Evolutionary conservation across 2,329 filamentous ascomycete species (phyloP).

Genomic region (Talaromyces sp.): DNA sequence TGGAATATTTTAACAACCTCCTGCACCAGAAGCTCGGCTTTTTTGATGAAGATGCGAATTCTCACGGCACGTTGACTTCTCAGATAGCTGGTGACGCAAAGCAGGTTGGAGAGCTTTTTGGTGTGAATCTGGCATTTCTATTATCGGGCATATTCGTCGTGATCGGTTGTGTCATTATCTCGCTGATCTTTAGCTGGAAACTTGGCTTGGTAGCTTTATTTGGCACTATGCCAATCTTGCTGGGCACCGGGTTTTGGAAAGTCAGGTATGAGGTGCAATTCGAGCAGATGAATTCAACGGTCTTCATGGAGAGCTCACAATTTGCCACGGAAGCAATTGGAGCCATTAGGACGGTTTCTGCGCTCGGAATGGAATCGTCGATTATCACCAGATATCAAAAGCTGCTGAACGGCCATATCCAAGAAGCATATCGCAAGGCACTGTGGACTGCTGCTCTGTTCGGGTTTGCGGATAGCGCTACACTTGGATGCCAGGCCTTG

Average conservation of each 20-base stretch:
- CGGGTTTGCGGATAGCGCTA: constrained; percentile 41
- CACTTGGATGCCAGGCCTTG: constrained; percentile 34
- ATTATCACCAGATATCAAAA: constrained; percentile 61
- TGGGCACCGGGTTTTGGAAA: constrained; percentile 49
- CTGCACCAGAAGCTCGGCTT: constrained; percentile 42
- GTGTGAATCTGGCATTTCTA: constrained; percentile 46
- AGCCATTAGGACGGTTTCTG: constrained; percentile 68
- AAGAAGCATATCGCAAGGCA: constrained; percentile 58
- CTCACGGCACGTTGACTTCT: constrained; percentile 47
- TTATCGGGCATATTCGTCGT: constrained; percentile 65
- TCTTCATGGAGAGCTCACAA: constrained; percentile 68
- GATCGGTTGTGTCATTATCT: constrained; percentile 61
- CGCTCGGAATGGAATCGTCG: constrained; percentile 65
- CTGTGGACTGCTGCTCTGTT: constrained; percentile 63
- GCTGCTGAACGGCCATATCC: constrained; percentile 59
- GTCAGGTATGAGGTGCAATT: constrained; percentile 65
- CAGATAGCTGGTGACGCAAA: constrained; percentile 49
- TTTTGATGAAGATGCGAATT: constrained; percentile 46
- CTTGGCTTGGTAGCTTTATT: constrained; percentile 65
- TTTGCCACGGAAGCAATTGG: constrained; percentile 54
- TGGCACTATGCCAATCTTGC: constrained; percentile 53
- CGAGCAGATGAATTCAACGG: constrained; percentile 63
- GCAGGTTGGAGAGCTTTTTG: constrained; percentile 50
- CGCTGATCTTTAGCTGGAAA: constrained; percentile 74
- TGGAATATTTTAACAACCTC: constrained; percentile 46